Evolutionary conservation across 2,329 filamentous ascomycete species (phyloP), one percentile per base, ranked within the genome.

Genomic region (Ceratocystis ficicola): DNA sequence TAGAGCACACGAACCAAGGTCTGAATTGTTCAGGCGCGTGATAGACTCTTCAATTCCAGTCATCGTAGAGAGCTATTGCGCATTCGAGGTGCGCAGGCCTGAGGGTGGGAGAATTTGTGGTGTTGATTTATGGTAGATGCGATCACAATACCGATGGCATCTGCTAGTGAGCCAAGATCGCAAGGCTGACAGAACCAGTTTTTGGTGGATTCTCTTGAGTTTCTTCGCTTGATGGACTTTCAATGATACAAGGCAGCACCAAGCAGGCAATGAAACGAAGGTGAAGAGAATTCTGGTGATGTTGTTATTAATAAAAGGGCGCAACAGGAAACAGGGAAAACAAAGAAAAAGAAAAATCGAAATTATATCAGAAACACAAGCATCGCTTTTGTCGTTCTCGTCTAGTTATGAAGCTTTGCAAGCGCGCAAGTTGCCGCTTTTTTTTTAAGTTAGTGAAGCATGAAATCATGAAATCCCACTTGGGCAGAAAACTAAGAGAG

Each of bases 31-130:
- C 69, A 86, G 77, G 75, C 81, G 81, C 77, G 81, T 82, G 70
- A 85, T 80, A 73, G 85, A 81, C 76, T 86, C 81, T 69, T 87
- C 84, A 72, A 86, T 82, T 70, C 78, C 80, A 71, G 77, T 64
- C 68, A 69, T 69, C 25, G n/a, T 65, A 25, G 48, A 32, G 20
- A 30, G 22, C 12, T 25, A 62, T 48, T 62, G 65, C 65, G 64
- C 62, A 57, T 55, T 62, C 46, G 41, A 62, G 60, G 62, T 64
- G 52, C 67, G 48, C 57, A 41, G 46, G 46, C 64, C 20, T 41
- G 17, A 15, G 17, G 36, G 15, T 30, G 22, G 30, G 22, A 6
- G 20, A 25, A 25, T 22, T 46, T 25, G 25, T 10, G 52, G 28
- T 10, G 36, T 44, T 10, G 32, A 44, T 41, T 41, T 41, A 15